A percentile compares a stretch with the other conserved stretches of the same genome.
Conservation (phyloP, 441 rosid species). For the Biscutella laevigata region DNA sequence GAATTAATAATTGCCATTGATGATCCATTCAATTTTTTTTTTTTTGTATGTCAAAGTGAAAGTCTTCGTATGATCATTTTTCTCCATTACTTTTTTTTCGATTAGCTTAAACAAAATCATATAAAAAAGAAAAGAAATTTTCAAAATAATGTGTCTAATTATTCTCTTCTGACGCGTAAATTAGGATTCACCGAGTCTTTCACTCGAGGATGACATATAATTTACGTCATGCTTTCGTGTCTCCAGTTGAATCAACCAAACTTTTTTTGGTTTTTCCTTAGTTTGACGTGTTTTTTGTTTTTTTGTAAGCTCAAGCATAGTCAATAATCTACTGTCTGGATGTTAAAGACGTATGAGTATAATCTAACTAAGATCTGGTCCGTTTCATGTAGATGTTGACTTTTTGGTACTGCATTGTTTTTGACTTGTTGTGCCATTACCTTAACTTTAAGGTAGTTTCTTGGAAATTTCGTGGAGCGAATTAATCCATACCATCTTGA, state of each 20-base stretch:
- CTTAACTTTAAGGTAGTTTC: constrained; percentile 12
- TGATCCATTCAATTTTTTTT: neutral
- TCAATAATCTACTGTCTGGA: neutral
- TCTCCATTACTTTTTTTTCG: no score
- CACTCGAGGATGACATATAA: neutral
- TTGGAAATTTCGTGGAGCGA: constrained; percentile 18
- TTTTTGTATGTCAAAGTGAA: no score
- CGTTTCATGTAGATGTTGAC: constrained; percentile 18
- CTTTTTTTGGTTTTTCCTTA: no score
- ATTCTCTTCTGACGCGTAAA: no score
- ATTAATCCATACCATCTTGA: constrained; percentile 7
- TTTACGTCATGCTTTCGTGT: constrained; percentile 17
- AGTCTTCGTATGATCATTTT: no score
- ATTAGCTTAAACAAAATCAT: no score
- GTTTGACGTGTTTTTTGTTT: no score
- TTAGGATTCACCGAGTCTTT: no score
- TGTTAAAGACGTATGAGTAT: neutral
- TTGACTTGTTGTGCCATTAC: constrained; percentile 17
- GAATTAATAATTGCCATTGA: neutral
- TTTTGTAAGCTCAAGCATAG: neutral
- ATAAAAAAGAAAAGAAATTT: no score
- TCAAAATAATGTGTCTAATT: no score
- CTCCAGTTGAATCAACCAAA: neutral
- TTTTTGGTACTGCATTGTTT: neutral
- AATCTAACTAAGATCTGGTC: neutral